Conservation (phyloP, 257 asterid species). For the Solanum piurae region DNA sequence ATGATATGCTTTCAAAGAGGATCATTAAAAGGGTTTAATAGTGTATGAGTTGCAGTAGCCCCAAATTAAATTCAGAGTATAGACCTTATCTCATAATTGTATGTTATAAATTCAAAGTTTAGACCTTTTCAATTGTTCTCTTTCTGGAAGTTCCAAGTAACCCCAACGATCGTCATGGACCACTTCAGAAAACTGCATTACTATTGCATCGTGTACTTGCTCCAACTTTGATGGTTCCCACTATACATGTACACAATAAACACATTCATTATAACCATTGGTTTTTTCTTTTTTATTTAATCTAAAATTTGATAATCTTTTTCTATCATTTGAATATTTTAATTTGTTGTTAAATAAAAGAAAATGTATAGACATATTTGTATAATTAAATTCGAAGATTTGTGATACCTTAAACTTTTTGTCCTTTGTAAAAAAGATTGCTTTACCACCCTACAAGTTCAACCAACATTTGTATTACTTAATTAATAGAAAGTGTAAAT, state of each 20-base stretch:
- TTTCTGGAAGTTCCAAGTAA: background rate
- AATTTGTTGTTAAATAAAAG: background rate
- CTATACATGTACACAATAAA: background rate
- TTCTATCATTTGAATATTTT: background rate
- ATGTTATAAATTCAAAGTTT: background rate
- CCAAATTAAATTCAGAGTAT: background rate
- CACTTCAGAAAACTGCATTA: background rate
- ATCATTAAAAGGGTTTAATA: background rate
- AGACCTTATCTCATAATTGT: background rate
- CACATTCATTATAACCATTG: background rate
- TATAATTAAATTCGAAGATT: background rate
- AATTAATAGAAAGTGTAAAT: background rate
- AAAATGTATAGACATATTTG: background rate
- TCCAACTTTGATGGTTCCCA: constrained; percentile 7
- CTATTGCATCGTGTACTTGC: background rate
- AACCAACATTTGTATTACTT: background rate
- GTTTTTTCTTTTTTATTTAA: background rate
- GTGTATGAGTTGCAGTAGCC: background rate
- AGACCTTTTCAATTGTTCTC: background rate
- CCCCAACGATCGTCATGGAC: background rate
- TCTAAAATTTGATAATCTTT: background rate
- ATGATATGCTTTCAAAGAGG: background rate
- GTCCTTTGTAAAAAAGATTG: background rate
- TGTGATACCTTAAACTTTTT: background rate
- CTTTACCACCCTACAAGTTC: constrained; percentile 8